Evolutionary conservation across 305 asterid genomes (phyloP), one percentile per base, ranked within the genome.

Genomic region (Fraxinus platypoda): DNA sequence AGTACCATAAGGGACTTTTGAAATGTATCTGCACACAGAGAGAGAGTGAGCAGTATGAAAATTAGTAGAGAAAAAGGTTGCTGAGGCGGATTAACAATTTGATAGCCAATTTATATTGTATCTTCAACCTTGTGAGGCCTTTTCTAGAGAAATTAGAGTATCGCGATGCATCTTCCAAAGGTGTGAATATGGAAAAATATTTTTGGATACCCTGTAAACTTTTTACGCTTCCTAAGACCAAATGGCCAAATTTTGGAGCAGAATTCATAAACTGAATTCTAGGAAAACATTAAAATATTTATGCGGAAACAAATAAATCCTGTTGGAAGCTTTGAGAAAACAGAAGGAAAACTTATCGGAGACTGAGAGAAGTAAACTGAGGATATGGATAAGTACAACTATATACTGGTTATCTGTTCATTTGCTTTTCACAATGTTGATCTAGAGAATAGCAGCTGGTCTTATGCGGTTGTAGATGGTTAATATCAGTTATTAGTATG

Each of bases 211-310:
- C 34, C 34, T 23, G 8, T 26, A 4, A 9, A 26, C 8, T 25
- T 66, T 26, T 59, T 59, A 21, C 21, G 74, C 34, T 26, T 26
- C 74, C 35, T 66, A 66, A 11, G 33, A 66, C 74, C 35, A 66
- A 66, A 66, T 66, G 74, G 35, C 74, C 74, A 26, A 66, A 66
- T 8, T 66, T 25, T 66, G 74, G 74, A 66, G 74, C 35, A 66
- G 35, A 26, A 66, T 21, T 11, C 74, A 25, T 26, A 4, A 66
- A 66, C 34, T 66, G 19, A 66, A 66, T 13, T 66, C 35, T 66
- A 3, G 0, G 33, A 66, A 66, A 59, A 21, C 70, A 4, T 66
- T 31, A 66, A 11, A 26, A 43, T 43, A 66, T 66, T 66, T 31
- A 66, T 66, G 26, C 34, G 0, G 6, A 26, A 23, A 12, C 74